Evolutionary conservation across 1,139 yeast species (phyloP).

Genomic region (Geotrichum klebahnii): DNA sequence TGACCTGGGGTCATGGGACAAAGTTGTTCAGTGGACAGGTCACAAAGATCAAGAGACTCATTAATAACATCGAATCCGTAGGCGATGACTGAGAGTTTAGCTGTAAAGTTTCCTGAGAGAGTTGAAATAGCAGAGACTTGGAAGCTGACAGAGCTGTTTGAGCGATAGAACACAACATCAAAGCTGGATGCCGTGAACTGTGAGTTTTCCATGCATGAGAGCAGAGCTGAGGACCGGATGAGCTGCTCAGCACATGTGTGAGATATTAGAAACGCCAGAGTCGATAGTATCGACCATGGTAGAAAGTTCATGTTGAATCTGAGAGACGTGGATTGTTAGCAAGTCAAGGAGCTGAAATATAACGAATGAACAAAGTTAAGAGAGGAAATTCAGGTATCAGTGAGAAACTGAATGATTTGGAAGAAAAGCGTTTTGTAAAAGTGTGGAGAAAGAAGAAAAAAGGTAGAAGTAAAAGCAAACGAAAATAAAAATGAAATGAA

Average conservation of each 20-base stretch:
- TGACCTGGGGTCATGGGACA: constrained; percentile 91
- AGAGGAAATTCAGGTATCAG: background rate
- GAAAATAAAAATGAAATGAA: background rate
- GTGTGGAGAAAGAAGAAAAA: background rate
- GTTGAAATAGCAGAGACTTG: constrained; percentile 77
- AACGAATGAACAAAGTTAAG: background rate
- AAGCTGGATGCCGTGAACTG: constrained; percentile 84
- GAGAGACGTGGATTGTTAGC: background rate
- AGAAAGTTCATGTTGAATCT: background rate
- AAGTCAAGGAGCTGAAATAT: background rate
- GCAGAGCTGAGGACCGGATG: constrained; percentile 63
- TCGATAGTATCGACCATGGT: constrained; percentile 14
- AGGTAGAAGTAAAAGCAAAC: background rate
- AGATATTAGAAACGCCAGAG: constrained; percentile 12
- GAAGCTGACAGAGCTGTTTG: constrained; percentile 56
- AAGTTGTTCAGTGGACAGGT: constrained; percentile 38
- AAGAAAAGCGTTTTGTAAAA: background rate
- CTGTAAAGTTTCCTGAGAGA: constrained; percentile 67
- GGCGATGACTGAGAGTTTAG: constrained; percentile 63
- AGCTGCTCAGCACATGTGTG: constrained; percentile 36
- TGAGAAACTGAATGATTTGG: too few relatives aligned
- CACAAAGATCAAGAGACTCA: constrained; percentile 59
- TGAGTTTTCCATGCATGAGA: constrained; percentile 90
- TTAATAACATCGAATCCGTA: constrained; percentile 74
- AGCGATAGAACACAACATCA: constrained; percentile 68